These are phyloP conservation scores for Paragyromitra xinjiangensis DNA, from an alignment of 495 filamentous ascomycete species.

Conservation along the genomic window DNA sequence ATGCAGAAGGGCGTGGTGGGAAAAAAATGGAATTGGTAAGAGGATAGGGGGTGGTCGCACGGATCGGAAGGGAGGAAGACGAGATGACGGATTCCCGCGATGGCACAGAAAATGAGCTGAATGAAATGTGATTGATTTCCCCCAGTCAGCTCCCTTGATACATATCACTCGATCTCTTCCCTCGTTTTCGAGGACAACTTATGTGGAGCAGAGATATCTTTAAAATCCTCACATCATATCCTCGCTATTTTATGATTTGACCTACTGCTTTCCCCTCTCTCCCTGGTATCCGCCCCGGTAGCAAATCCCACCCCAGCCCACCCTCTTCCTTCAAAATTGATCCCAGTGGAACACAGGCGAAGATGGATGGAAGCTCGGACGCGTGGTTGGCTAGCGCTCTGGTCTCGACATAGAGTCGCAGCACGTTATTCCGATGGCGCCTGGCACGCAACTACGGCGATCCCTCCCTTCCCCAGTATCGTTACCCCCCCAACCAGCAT, in stretches of 20 bases:
- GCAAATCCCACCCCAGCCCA: neutral
- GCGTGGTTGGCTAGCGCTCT: constrained; percentile 29
- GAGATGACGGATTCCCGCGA: constrained; percentile 20
- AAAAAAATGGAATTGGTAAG: neutral
- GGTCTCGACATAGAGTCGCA: constrained; percentile 1
- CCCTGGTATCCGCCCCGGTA: neutral
- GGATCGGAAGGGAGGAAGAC: constrained; percentile 10
- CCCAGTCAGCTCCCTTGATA: constrained; percentile 14
- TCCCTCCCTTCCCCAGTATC: constrained; percentile 8
- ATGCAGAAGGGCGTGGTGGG: neutral
- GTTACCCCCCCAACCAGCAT: constrained; percentile 36
- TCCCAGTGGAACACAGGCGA: neutral
- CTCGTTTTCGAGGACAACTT: neutral
- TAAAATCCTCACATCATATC: neutral
- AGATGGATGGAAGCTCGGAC: constrained; percentile 30
- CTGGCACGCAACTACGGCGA: neutral
- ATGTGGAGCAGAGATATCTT: neutral
- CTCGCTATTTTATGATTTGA: neutral
- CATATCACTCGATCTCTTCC: constrained; percentile 1
- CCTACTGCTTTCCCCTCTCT: neutral
- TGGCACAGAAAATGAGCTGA: constrained; percentile 12
- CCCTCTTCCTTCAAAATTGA: neutral
- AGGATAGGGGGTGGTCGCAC: constrained; percentile 22
- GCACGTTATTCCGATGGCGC: constrained; percentile 28
- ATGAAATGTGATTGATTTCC: constrained; percentile 13